Conservation (phyloP, 192 early-diverging fungal species). For the Oehlia diaphana region DNA sequence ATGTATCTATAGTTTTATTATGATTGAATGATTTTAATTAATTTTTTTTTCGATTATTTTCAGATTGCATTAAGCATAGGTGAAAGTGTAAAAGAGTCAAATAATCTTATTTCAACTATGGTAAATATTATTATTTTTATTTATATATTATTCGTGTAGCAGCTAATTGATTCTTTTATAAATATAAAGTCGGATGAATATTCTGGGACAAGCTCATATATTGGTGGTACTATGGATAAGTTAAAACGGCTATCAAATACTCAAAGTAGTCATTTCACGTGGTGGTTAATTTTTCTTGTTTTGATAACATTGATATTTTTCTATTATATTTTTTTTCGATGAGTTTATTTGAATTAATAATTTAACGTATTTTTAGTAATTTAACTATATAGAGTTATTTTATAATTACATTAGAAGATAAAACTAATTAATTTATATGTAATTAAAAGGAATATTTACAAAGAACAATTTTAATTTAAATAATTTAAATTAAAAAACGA, state of each 20-base stretch:
- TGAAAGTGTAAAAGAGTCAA: slow-evolving; percentile 28
- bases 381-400: no score
- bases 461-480: neutral
- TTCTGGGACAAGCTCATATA: neutral
- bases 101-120: slow-evolving; percentile 2
- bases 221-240: slow-evolving; percentile 11
- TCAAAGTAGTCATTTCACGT: slow-evolving; percentile 12
- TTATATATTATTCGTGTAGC: neutral
- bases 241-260: slow-evolving; percentile 12
- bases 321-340: slow-evolving; percentile 18
- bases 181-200: slow-evolving; percentile 11
- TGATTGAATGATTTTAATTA: neutral
- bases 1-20: neutral
- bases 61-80: slow-evolving; percentile 24
- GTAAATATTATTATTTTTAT: slow-evolving; percentile 12
- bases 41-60: neutral
- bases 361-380: no score
- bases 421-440: no score
- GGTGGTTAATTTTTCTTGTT: slow-evolving; percentile 16
- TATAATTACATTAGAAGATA: no score
- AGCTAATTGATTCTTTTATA: neutral
- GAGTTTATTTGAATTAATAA: neutral
- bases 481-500: no score
- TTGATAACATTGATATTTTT: slow-evolving; percentile 24
- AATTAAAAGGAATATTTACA: no score